Evolutionary conservation across 495 filamentous ascomycete genomes (phyloP).

Genomic region (Articulospora tetracladia): DNA sequence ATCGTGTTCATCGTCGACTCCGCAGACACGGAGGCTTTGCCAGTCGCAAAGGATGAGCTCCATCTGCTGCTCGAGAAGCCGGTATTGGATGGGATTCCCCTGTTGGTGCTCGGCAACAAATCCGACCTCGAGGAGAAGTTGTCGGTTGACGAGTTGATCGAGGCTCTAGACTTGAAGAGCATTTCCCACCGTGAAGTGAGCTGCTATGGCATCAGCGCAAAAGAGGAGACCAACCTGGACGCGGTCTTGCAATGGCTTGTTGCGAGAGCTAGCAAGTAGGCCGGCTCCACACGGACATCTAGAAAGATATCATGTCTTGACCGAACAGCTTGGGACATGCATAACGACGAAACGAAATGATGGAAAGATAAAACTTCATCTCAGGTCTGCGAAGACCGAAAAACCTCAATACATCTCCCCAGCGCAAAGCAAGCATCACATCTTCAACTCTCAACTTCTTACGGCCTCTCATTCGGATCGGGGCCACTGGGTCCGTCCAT

Average conservation of each 20-base stretch:
- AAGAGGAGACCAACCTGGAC: constrained; percentile 97
- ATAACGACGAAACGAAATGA: constrained; percentile 31
- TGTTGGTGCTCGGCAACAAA: constrained; percentile 97
- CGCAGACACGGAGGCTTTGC: constrained; percentile 74
- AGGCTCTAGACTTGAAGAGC: constrained; percentile 82
- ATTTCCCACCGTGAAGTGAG: constrained; percentile 92
- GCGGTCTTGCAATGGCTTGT: constrained; percentile 97
- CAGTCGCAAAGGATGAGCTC: constrained; percentile 88
- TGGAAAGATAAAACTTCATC: constrained; percentile 28
- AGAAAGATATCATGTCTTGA: not conserved
- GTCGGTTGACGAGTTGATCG: constrained; percentile 92
- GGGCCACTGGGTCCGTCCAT: not conserved
- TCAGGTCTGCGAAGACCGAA: constrained; percentile 21
- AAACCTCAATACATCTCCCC: constrained; percentile 22
- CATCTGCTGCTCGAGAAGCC: constrained; percentile 84
- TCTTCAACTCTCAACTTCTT: constrained; percentile 5
- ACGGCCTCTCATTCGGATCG: not conserved
- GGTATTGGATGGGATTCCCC: constrained; percentile 81
- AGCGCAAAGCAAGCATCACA: constrained; percentile 16
- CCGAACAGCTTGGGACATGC: constrained; percentile 1
- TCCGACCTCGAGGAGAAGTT: constrained; percentile 85
- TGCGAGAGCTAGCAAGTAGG: constrained; percentile 67
- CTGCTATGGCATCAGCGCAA: constrained; percentile 98
- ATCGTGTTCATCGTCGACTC: constrained; percentile 98
- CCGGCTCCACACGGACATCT: not conserved